These are phyloP conservation scores for Mycena capillaripes DNA, from an alignment of 768 basidiomycete species.

Conservation along the genomic window DNA sequence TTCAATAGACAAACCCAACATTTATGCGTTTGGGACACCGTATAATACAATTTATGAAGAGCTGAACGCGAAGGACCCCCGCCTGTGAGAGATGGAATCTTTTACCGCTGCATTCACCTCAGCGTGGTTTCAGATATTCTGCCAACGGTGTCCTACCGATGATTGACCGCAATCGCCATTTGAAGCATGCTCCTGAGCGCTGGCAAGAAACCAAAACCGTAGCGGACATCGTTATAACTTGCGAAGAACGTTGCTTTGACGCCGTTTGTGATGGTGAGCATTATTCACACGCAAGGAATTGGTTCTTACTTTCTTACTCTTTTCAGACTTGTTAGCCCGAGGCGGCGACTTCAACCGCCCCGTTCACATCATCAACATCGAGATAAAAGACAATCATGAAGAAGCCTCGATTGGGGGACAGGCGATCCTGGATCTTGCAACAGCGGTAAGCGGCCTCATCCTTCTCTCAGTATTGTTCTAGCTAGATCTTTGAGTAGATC, in stretches of 20 bases:
- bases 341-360: constrained; percentile 95
- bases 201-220: constrained; percentile 94
- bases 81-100: constrained; percentile 70
- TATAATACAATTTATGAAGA: constrained; percentile 97
- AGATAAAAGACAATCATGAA: constrained; percentile 99
- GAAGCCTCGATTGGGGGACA: constrained; percentile 97
- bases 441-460: constrained; percentile 73
- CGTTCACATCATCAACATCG: constrained; percentile 96
- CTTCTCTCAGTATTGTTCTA: constrained; percentile 20
- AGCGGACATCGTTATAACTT: constrained; percentile 98
- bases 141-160: constrained; percentile 95
- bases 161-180: constrained; percentile 94
- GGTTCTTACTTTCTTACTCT: neutral
- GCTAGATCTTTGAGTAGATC: constrained; percentile 66
- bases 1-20: constrained; percentile 97
- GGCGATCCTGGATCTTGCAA: constrained; percentile 92
- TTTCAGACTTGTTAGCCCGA: constrained; percentile 82
- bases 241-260: constrained; percentile 98
- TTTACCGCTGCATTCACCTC: neutral
- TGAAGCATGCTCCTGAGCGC: constrained; percentile 94
- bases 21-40: constrained; percentile 96
- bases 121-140: constrained; percentile 73
- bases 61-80: constrained; percentile 83
- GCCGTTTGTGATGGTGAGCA: constrained; percentile 94
- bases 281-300: neutral